These are phyloP conservation scores for Cardamine chenopodiifolia DNA, from an alignment of 345 rosid genomes.

Conservation along the genomic window DNA sequence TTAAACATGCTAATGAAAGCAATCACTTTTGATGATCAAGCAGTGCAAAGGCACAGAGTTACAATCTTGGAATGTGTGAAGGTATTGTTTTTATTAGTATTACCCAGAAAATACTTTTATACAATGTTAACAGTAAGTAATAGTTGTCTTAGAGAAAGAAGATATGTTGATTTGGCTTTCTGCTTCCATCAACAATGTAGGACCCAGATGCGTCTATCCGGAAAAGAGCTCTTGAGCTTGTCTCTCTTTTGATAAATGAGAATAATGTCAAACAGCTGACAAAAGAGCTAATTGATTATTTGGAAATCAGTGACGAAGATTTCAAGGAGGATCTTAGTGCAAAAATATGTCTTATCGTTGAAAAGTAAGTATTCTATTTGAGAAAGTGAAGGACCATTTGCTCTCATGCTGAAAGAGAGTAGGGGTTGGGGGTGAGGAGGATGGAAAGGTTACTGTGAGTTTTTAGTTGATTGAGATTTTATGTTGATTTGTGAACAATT, in stretches of 20 bases:
- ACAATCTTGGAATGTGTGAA: conserved; percentile 98
- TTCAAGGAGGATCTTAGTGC: conserved; percentile 98
- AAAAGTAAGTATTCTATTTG: conserved; percentile 69
- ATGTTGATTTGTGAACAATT: conserved; percentile 36
- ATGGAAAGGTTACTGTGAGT: conserved; percentile 5
- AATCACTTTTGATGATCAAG: conserved; percentile 83
- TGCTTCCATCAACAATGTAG: conserved; percentile 53
- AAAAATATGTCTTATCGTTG: conserved; percentile 93
- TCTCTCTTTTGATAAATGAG: conserved; percentile 82
- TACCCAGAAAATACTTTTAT: conserved; percentile 6
- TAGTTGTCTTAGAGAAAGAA: conserved; percentile 7
- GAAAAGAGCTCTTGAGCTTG: conserved; percentile 95
- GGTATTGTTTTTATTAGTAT: conserved; percentile 52
- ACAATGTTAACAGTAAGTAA: not conserved
- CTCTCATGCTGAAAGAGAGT: conserved; percentile 4
- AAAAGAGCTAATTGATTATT: conserved; percentile 90
- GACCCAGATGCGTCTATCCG: conserved; percentile 98
- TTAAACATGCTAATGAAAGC: conserved; percentile 98
- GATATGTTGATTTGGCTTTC: conserved; percentile 38
- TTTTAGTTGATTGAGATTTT: conserved; percentile 12
- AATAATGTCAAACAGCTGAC: conserved; percentile 87
- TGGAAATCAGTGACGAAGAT: conserved; percentile 95
- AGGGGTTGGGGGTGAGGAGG: conserved; percentile 7
- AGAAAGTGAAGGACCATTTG: conserved; percentile 17
- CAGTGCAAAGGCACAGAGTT: conserved; percentile 94